Percentiles rank a stretch among this genome's conserved stretches.
Conservation (phyloP, 768 basidiomycete species). For the Kwoniella heveanensis region DNA sequence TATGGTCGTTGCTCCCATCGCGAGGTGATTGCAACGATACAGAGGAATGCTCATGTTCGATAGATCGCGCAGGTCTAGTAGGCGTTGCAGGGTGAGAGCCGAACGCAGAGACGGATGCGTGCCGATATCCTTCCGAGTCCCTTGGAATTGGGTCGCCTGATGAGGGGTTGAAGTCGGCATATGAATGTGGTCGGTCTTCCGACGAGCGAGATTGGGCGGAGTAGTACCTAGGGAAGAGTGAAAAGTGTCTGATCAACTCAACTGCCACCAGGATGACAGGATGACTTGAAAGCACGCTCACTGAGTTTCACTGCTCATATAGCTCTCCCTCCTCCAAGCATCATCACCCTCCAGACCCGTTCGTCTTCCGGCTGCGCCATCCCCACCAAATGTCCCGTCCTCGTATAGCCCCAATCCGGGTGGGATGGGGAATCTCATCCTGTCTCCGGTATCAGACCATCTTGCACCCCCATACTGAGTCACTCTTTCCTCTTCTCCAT, state of each 20-base stretch:
- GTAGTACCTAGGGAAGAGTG: conserved; percentile 7
- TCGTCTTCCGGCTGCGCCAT: too few species aligned
- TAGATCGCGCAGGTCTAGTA: conserved; percentile 2
- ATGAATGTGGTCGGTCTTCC: not conserved
- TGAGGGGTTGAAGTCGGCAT: not conserved
- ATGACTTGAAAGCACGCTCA: not conserved
- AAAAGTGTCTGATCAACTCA: not conserved
- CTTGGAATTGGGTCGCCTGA: conserved; percentile 7
- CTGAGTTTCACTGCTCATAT: conserved; percentile 10
- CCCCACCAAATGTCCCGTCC: conserved; percentile 10
- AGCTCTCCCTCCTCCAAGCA: conserved; percentile 5
- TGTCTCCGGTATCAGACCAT: conserved; percentile 10
- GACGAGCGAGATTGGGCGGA: conserved; percentile 12
- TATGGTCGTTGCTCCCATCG: not conserved
- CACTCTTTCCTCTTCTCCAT: not conserved
- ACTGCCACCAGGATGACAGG: not conserved
- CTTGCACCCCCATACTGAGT: conserved; percentile 2
- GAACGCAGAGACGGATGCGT: conserved; percentile 22
- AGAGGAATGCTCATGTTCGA: not conserved
- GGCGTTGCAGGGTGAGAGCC: conserved; percentile 19
- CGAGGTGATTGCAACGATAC: not conserved
- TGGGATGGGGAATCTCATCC: conserved; percentile 17
- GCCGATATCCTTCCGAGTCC: conserved; percentile 15
- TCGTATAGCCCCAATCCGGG: conserved; percentile 17
- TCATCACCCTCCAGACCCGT: not conserved